These are phyloP conservation scores for Podosphaera leucotricha DNA, from an alignment of 2,329 filamentous ascomycete species.

Conservation along the genomic window DNA sequence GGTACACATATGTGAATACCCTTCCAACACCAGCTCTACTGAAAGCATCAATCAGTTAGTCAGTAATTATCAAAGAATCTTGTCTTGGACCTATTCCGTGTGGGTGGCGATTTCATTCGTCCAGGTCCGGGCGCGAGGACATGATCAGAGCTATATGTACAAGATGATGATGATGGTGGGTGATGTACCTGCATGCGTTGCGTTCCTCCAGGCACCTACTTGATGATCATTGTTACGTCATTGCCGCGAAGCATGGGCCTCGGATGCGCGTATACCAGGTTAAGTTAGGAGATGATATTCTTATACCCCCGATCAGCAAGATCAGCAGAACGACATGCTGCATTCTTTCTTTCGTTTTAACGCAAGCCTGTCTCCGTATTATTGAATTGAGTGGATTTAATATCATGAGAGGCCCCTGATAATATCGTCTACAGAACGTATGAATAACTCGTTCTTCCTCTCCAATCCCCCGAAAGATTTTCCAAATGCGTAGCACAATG, in stretches of 20 bases:
- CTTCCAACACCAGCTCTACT: too few species aligned
- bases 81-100: too few species aligned
- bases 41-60: too few species aligned
- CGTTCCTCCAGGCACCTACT: too few species aligned
- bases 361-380: background rate
- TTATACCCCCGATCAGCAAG: background rate
- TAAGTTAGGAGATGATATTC: background rate
- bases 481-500: conserved; percentile 2
- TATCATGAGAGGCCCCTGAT: background rate
- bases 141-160: too few species aligned
- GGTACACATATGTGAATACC: too few species aligned
- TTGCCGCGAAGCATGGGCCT: background rate
- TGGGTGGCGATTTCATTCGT: too few species aligned
- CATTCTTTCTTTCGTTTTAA: background rate
- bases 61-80: too few species aligned
- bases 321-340: background rate
- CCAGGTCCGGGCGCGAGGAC: too few species aligned
- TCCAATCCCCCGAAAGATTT: background rate
- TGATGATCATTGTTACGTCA: background rate
- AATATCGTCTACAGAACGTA: background rate
- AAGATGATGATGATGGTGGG: too few species aligned
- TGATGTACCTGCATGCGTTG: too few species aligned
- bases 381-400: background rate
- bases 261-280: background rate
- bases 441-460: background rate